Conservation (phyloP, 805 yeast genomes). For the Phaffomyces antillensis region DNA sequence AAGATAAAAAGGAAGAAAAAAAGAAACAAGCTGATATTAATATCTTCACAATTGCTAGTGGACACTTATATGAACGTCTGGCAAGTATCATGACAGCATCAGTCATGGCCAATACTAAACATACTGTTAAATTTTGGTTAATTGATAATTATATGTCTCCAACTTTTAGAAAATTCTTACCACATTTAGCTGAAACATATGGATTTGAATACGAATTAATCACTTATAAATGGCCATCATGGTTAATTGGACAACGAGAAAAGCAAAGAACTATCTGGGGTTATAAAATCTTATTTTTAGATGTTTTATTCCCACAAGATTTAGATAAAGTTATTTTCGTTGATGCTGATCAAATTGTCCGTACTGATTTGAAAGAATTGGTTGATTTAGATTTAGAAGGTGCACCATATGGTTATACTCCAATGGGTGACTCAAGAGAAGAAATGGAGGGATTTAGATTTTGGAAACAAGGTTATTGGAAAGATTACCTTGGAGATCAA, state of each 20-base stretch:
- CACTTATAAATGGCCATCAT: slow-evolving; percentile 88
- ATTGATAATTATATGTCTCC: slow-evolving; percentile 77
- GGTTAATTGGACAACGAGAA: slow-evolving; percentile 77
- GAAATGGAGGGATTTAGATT: slow-evolving; percentile 84
- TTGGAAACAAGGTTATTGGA: slow-evolving; percentile 95
- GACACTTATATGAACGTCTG: slow-evolving; percentile 70
- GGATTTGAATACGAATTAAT: slow-evolving; percentile 69
- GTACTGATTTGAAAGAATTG: slow-evolving; percentile 67
- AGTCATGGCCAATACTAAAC: slow-evolving; percentile 57
- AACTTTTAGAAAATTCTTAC: slow-evolving; percentile 53
- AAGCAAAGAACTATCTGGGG: slow-evolving; percentile 82
- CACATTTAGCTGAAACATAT: slow-evolving; percentile 46
- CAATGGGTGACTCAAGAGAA: slow-evolving; percentile 74
- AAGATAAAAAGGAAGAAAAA: slow-evolving; percentile 2
- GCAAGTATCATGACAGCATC: slow-evolving; percentile 75
- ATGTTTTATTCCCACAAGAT: slow-evolving; percentile 76
- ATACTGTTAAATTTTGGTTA: slow-evolving; percentile 77
- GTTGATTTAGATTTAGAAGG: slow-evolving; percentile 64
- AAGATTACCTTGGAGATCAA: slow-evolving; percentile 45
- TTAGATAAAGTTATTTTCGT: slow-evolving; percentile 74
- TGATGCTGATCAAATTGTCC: slow-evolving; percentile 77
- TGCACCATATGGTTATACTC: slow-evolving; percentile 81
- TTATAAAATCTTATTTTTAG: slow-evolving; percentile 78
- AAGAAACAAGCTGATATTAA: slow-evolving; percentile 54
- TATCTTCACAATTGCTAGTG: slow-evolving; percentile 78